phyloP scores from a whole-genome alignment of 306 rosid species.

The Glycyrrhiza uralensis region DNA sequence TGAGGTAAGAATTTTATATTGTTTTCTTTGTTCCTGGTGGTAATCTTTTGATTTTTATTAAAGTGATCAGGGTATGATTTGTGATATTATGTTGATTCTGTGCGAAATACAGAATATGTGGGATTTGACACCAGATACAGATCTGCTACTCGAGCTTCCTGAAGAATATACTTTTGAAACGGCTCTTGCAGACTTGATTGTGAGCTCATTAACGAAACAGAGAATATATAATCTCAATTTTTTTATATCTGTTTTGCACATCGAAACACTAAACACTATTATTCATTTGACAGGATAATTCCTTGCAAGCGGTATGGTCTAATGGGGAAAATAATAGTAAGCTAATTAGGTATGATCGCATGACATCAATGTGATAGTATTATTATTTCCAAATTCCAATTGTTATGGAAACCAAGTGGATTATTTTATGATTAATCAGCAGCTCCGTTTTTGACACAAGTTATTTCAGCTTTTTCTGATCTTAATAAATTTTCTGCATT shows the following conservation, averaged over 20 bases:
- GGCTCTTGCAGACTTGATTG: constrained; percentile 68
- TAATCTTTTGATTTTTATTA: background rate
- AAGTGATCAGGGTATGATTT: background rate
- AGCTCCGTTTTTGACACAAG: background rate
- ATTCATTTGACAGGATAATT: constrained; percentile 54
- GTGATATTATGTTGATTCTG: background rate
- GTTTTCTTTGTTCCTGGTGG: background rate
- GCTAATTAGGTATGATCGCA: constrained; percentile 41
- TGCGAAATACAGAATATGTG: constrained; percentile 55
- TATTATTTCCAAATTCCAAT: background rate
- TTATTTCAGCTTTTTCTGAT: background rate
- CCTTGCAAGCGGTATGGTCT: constrained; percentile 71
- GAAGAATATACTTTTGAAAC: constrained; percentile 56
- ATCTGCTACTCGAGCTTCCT: constrained; percentile 50
- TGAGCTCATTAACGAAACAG: constrained; percentile 28
- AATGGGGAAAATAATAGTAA: constrained; percentile 22
- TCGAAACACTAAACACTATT: background rate
- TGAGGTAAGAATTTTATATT: constrained; percentile 36
- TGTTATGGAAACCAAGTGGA: background rate
- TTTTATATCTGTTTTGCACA: background rate
- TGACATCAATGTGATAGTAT: background rate
- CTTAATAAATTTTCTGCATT: background rate
- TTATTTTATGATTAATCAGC: background rate
- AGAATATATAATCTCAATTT: background rate
- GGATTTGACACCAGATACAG: constrained; percentile 66